These are phyloP conservation scores for Arbutus unedo DNA, from an alignment of 148 eudicot genomes.

Conservation along the genomic window DNA sequence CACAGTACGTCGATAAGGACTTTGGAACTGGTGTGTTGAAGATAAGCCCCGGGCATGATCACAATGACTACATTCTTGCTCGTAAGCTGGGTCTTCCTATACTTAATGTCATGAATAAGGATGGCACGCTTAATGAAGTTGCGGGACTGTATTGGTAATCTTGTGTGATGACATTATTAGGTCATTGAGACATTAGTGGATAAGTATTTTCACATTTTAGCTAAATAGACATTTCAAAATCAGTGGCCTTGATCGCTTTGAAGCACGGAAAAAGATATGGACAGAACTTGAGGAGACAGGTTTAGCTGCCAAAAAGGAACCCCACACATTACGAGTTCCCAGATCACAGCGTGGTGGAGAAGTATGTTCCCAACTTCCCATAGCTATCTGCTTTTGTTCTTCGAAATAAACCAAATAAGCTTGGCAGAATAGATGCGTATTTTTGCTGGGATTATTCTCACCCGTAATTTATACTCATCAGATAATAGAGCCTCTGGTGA, in stretches of 20 bases:
- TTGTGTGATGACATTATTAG: conserved; percentile 3
- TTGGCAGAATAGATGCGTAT: conserved; percentile 5
- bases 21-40: conserved; percentile 97
- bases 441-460: conserved; percentile 8
- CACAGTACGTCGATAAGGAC: conserved; percentile 86
- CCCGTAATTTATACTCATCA: conserved; percentile 22
- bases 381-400: conserved; percentile 5
- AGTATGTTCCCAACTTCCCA: conserved; percentile 40
- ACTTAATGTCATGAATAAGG: conserved; percentile 92
- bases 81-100: conserved; percentile 95
- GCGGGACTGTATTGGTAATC: conserved; percentile 80
- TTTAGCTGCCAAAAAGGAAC: conserved; percentile 84
- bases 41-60: conserved; percentile 99
- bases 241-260: conserved; percentile 98
- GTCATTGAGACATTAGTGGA: conserved; percentile 1
- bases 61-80: conserved; percentile 93
- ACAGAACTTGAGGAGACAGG: conserved; percentile 78
- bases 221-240: conserved; percentile 15
- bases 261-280: conserved; percentile 89
- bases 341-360: conserved; percentile 99
- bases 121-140: conserved; percentile 91
- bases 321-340: conserved; percentile 81
- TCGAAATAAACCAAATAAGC: not conserved
- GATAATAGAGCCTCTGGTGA: conserved; percentile 94
- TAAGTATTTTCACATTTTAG: not conserved